phyloP scores from a whole-genome alignment of 2,329 filamentous ascomycete species.

The Fonsecaea multimorphosa region DNA sequence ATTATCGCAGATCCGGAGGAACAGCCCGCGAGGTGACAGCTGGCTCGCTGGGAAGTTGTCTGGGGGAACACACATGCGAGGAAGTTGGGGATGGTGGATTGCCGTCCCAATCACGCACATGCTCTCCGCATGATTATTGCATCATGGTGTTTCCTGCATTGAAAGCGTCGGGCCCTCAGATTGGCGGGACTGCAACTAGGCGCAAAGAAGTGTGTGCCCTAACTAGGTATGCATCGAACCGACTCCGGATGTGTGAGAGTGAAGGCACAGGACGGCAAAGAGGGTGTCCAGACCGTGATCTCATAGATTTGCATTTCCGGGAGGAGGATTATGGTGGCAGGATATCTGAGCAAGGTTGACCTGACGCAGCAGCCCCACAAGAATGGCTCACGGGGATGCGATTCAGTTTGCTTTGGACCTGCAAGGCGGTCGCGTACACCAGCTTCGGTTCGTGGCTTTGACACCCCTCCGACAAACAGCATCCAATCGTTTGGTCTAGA shows the following conservation, averaged over 20 bases:
- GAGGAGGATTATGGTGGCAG: background rate
- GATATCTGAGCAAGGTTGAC: background rate
- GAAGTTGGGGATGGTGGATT: background rate
- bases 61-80: background rate
- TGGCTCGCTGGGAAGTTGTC: background rate
- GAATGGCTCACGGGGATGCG: background rate
- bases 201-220: too few relatives aligned
- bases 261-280: background rate
- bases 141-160: background rate
- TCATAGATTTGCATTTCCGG: background rate
- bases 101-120: background rate
- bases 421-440: background rate
- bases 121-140: slow-evolving; percentile 3
- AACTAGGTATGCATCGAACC: background rate
- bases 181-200: background rate
- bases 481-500: background rate
- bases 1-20: background rate
- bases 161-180: background rate
- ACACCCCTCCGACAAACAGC: background rate
- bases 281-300: background rate
- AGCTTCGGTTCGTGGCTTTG: background rate
- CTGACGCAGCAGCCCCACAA: background rate
- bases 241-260: background rate
- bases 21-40: background rate
- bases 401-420: background rate